Evolutionary conservation across 1,284 basidiomycete species (phyloP), one percentile per base, ranked within the genome.

Genomic region (Stereum hirsutum): DNA sequence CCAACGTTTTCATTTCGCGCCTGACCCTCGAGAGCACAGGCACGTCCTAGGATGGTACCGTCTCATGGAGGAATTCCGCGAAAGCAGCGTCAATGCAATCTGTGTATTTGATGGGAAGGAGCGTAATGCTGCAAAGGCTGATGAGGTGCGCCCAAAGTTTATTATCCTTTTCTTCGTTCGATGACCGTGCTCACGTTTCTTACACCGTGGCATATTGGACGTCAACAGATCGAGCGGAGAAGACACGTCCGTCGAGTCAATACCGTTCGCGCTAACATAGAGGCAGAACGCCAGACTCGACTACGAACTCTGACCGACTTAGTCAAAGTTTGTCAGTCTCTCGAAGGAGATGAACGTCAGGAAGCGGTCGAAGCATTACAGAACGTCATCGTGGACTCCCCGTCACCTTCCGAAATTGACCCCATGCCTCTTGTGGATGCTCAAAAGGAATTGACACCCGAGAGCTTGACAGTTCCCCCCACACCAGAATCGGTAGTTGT

Each of bases 31-130:
- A 51, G 63, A 62, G 1, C 67, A 79, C 51, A 70, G 79, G 34
- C 87, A 89, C 59, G 68, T 89, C 20, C 59, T 85, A 3, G 81
- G 83, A 23, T 89, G 86, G 86, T 83, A 84, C 55, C 71, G 73
- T 40, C 66, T 89, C 23, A 63, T 78, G 5, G 64, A 66, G 35
- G 83, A 88, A 51, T 61, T 89, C 20, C 66, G 65, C 35, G 68
- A 75, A 8, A 59, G 68, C 28, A 65, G 66, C 20, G 73, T 89
- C 7, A 62, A 66, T 30, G 72, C 75, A 4, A 71, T 88, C 6
- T 89, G 86, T 54, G 77, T 89, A 1, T 89, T 89, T 53, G 86
- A 89, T 53, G 86, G 86, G 6, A 71, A 71, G 46, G 61, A 74
- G 44, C 72, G 87, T 17, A 78, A 64, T 53, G 42, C 57, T n/a